Evolutionary conservation across 768 basidiomycete species (phyloP), one percentile per base, ranked within the genome.

Genomic region (Leucogyrophana mollusca): DNA sequence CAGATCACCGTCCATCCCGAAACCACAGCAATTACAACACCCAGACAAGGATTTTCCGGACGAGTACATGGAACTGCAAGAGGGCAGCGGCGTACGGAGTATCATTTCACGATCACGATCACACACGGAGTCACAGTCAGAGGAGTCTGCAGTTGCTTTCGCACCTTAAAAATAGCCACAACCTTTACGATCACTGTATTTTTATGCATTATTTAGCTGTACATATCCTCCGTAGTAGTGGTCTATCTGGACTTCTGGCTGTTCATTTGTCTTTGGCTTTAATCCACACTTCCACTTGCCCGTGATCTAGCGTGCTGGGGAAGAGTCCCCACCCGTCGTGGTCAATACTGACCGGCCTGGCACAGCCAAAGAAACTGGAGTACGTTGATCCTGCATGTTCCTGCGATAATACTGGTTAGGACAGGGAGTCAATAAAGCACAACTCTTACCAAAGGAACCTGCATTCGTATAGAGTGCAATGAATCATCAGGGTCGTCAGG

Each of bases 321-420:
- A 90, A 90, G 4, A 58, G 55, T 1, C 81, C 85, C 84, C 83
- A 85, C 7, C 87, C 87, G n/a, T 73, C 64, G 9, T 52, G 44
- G 51, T 79, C 73, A 43, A 79, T 74, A 21, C 67, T 58, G 5
- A 82, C 68, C 17, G 59, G 61, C 16, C 69, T 75, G n/a, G 70
- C 50, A 9, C 27, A 0, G 7, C 76, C 70, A 65, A 85, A 72
- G 44, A 76, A 69, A 53, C 77, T 76, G 21, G 62, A 66, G 57
- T 73, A 89, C 9, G 57, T 62, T 14, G 71, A 57, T 9, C 64
- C 59, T 50, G 40, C 61, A 32, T 62, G 52, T 48, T 40, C 34
- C 73, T 73, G 45, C 39, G 35, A 42, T 52, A 50, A 56, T 55
- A 58, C 61, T 30, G 40, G 17, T 39, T 16, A 23, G 24, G 38